Evolutionary conservation across 768 basidiomycete species (phyloP), one percentile per base, ranked within the genome.

Genomic region (Hirschioporus abietinus): DNA sequence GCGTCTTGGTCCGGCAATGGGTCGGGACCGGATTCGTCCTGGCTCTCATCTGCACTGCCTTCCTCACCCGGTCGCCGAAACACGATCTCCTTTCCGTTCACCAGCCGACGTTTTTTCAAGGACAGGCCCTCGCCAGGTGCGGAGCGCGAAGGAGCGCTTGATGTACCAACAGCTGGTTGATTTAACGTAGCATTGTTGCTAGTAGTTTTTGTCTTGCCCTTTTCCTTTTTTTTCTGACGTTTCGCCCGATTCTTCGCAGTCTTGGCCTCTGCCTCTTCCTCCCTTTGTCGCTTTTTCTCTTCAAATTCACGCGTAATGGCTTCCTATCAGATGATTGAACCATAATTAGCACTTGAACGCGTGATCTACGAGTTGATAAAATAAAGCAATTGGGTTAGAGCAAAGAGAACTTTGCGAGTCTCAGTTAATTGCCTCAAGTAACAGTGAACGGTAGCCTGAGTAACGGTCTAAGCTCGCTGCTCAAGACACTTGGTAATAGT

Each of bases 171-270:
- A 1, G 42, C 4, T 3, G 42, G 42, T 15, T 52, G 42, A 52
- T 52, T 12, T 52, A 5, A 10, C 20, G 20, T 52, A 20, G 20
- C 72, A 69, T 17, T 68, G 69, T 58, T 72, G 73, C 26, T 72
- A 76, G 27, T 69, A 72, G n/a, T 67, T 74, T 61, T 74, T 72
- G 35, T 70, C 30, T 61, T 61, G 15, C 52, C 34, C 57, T 52
- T 64, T 61, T 42, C 67, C 76, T 96, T 99, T 82, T 94, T 93
- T 83, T 96, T 97, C 76, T 90, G 92, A 60, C 97, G 81, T 76
- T 92, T 98, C 18, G 92, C 92, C 23, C 97, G 85, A 76, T 99
- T 99, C 80, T 95, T 99, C 15, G 93, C 89, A 0, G 96, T 98
- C 80, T 95, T 97, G 1, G 90, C 88, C 60, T 96, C 89, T 0